Base-by-base conservation (phyloP, 75 land plant genomes). In the Picea glauca region DNA sequence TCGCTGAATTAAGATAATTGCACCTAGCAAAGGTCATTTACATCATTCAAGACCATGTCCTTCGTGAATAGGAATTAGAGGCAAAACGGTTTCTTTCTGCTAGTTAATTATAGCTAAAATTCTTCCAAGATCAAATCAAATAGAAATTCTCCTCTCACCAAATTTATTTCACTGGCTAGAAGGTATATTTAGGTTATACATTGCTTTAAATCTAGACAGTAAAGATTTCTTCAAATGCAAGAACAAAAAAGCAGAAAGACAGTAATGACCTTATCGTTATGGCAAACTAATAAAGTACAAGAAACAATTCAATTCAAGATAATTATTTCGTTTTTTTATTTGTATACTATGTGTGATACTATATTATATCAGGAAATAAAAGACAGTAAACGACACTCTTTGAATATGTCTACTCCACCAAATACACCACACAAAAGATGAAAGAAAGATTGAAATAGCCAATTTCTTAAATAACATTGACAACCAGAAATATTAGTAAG, bases 1-100 rank as follows among this genome's bases (percentile, higher is more conserved):
- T 70, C 26, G n/a, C 26, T 43, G 11, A n/a, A 43, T 70, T 70
- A 17, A 40, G 50, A 58, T 61, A 76, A 33, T 76, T 76, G 72
- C 63, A 20, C 35, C 9, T n/a, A 1, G 26, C 9, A 70, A 18
- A 70, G 23, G 20, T 43, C 46, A 70, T 43, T 43, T 1, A 46
- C 74, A 70, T 70, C 21, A 14, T 13, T 70, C 11, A 20, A 70
- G 54, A 38, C 21, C 12, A 18, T 7, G 18, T 9, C 43, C 73
- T 38, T 38, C 1, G 13, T 43, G 20, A 70, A 17, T 18, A 7
- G n/a, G n/a, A 70, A 40, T 1, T 20, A n/a, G 20, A 70, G 38
- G 17, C 0, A 40, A 18, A 70, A 70, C n/a, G 21, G n/a, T 1
- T 13, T 70, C 73, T 43, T 40, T 35, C 8, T 18, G 54, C 50